phyloP scores from a whole-genome alignment of 441 rosid genomes.

The Mallotus japonicus region DNA sequence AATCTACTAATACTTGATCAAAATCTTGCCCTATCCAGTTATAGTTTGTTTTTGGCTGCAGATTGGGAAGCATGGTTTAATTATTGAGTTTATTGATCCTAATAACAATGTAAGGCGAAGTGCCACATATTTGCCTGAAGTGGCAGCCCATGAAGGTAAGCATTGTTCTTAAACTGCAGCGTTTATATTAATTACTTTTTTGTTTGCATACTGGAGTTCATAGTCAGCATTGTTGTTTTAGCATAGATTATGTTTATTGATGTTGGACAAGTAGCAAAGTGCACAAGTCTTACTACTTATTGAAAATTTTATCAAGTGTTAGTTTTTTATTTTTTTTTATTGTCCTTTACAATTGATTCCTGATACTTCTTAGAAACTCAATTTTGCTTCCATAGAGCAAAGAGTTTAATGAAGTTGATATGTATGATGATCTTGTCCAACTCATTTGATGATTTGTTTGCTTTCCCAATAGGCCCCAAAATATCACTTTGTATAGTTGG shows the following conservation, averaged over 20 bases:
- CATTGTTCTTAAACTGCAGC: not conserved
- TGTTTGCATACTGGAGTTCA: not conserved
- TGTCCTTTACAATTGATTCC: not conserved
- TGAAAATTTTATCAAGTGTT: not conserved
- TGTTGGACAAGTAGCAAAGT: not conserved
- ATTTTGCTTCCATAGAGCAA: not conserved
- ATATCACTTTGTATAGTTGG: not conserved
- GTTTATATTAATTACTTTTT: not conserved
- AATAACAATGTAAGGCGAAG: slow-evolving; percentile 56
- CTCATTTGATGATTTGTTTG: not conserved
- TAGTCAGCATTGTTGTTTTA: not conserved
- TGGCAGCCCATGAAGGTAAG: slow-evolving; percentile 94
- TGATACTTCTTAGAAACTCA: not conserved
- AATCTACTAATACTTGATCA: not conserved
- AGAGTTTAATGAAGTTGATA: not conserved
- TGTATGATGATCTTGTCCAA: not conserved
- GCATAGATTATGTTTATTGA: not conserved
- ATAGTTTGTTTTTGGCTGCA: slow-evolving; percentile 29
- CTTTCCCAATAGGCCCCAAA: not conserved
- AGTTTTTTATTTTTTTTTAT: not conserved
- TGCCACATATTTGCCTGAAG: slow-evolving; percentile 97
- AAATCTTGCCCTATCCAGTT: not conserved
- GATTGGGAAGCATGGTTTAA: slow-evolving; percentile 91
- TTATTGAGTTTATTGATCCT: slow-evolving; percentile 85
- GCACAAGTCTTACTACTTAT: not conserved